Evolutionary conservation across 176 grass and related monocot genomes (phyloP).

Genomic region (Rhynchospora tenuis): DNA sequence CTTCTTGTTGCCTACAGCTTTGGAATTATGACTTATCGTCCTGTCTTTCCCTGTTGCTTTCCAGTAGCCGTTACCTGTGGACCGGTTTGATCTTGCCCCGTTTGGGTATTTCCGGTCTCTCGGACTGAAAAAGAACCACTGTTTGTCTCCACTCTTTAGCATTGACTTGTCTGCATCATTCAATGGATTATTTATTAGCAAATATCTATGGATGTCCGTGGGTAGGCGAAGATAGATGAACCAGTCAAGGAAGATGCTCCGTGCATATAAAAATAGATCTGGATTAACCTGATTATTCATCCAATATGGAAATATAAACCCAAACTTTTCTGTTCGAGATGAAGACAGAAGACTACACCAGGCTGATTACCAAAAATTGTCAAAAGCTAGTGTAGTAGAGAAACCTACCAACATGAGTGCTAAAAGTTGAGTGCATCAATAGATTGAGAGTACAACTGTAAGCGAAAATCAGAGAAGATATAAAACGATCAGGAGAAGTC

Average conservation of each 20-base stretch:
- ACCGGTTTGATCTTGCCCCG: slow-evolving; percentile 70
- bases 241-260: neutral
- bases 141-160: slow-evolving; percentile 75
- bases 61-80: slow-evolving; percentile 72
- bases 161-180: slow-evolving; percentile 56
- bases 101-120: slow-evolving; percentile 89
- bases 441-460: neutral
- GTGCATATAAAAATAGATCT: neutral
- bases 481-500: neutral
- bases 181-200: neutral
- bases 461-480: neutral
- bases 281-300: neutral
- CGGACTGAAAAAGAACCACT: slow-evolving; percentile 94
- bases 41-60: slow-evolving; percentile 87
- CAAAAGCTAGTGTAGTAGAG: neutral
- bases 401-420: neutral
- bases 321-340: neutral
- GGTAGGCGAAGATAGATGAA: neutral
- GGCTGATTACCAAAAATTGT: neutral
- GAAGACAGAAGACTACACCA: neutral
- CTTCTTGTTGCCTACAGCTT: slow-evolving; percentile 68
- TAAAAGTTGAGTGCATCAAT: neutral
- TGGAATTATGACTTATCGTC: slow-evolving; percentile 34
- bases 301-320: neutral
- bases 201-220: neutral